These are phyloP conservation scores for Colletotrichum horii DNA, from an alignment of 2,329 filamentous ascomycete species.

Conservation along the genomic window DNA sequence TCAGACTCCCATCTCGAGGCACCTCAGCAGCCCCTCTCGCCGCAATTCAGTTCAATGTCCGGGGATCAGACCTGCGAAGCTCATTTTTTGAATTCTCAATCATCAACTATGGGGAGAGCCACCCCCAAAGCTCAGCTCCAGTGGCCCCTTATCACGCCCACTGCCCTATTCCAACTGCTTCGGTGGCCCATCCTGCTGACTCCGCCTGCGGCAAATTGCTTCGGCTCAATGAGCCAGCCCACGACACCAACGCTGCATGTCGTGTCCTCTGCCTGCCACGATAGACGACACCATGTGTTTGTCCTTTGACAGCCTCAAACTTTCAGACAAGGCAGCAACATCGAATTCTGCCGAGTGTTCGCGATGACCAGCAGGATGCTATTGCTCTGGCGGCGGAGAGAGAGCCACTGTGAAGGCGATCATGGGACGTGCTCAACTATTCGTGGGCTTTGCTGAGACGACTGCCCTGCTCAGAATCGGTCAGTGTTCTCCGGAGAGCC, in stretches of 20 bases:
- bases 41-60: background rate
- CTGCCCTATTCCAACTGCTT: background rate
- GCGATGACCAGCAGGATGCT: background rate
- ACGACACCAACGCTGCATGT: background rate
- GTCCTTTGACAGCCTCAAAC: background rate
- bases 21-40: background rate
- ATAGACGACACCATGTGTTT: background rate
- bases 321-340: rapidly evolving
- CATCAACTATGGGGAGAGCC: background rate
- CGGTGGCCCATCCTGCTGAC: background rate
- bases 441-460: background rate
- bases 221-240: background rate
- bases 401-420: background rate
- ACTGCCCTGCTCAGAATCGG: rapidly evolving
- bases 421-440: background rate
- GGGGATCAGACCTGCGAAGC: background rate
- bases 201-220: background rate
- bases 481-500: background rate
- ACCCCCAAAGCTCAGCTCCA: background rate
- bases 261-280: background rate
- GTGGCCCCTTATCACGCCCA: background rate
- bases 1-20: background rate
- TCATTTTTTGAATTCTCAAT: background rate
- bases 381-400: background rate
- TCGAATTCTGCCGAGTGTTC: background rate